A percentile compares a stretch with the other conserved stretches of the same genome.
Conservation (phyloP, 441 rosid species). For the Pelargonium australe region DNA sequence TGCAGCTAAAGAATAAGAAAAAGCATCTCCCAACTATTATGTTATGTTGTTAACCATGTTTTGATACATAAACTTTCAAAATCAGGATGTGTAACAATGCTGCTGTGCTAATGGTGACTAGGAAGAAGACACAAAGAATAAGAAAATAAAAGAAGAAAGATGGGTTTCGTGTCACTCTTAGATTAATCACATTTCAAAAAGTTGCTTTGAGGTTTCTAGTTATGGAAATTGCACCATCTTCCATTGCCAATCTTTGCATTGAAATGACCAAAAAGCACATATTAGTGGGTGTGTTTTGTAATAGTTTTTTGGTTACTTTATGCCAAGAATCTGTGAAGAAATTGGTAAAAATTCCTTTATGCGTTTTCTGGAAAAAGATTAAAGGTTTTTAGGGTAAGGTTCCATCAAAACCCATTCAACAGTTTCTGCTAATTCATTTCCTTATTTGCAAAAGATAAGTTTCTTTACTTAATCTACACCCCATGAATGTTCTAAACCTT, state of each 20-base stretch:
- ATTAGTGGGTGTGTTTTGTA: background rate
- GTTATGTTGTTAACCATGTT: no score
- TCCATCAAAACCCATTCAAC: slow-evolving; percentile 5
- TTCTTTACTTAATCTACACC: no score
- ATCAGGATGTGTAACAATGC: no score
- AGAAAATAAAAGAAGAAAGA: no score
- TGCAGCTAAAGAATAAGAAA: no score
- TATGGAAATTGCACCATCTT: background rate
- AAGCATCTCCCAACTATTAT: no score
- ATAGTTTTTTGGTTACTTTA: background rate
- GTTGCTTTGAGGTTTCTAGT: background rate
- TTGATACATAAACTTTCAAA: no score
- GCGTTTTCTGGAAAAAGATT: background rate
- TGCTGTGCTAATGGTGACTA: no score
- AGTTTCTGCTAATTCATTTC: slow-evolving; percentile 1
- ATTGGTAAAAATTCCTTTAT: background rate
- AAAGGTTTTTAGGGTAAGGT: background rate
- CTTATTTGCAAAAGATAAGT: slow-evolving; percentile 14
- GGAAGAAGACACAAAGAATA: no score
- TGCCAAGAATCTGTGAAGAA: slow-evolving; percentile 17
- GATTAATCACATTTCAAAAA: no score
- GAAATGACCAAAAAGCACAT: background rate
- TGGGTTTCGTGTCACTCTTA: no score
- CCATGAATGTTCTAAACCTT: background rate
- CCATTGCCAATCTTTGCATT: background rate